These are phyloP conservation scores for Boletus patriciae DNA, from an alignment of 768 basidiomycete genomes.

Conservation along the genomic window DNA sequence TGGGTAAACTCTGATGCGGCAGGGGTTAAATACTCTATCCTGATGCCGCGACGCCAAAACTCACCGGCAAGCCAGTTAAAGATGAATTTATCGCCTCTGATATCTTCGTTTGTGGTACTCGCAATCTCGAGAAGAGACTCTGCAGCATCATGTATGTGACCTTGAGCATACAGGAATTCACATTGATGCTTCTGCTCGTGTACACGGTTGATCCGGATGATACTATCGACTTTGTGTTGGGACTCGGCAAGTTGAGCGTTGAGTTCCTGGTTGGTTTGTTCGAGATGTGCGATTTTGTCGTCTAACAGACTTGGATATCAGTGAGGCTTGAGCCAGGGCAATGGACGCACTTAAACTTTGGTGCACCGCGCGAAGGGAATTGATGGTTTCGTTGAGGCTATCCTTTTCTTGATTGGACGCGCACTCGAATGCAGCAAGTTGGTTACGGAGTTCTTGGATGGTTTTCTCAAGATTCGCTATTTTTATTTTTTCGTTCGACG, in stretches of 20 bases:
- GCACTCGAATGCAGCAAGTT: no score
- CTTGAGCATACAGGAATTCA: background rate
- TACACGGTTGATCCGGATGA: background rate
- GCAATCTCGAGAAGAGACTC: background rate
- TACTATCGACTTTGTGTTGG: background rate
- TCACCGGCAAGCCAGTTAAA: constrained; percentile 10
- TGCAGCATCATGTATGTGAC: background rate
- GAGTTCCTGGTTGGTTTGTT: background rate
- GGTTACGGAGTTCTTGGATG: background rate
- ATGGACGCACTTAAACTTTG: no score
- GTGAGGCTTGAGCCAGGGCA: no score
- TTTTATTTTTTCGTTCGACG: background rate
- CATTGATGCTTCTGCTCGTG: constrained; percentile 10
- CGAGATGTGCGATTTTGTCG: no score
- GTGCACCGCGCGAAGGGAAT: no score
- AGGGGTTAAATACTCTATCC: background rate
- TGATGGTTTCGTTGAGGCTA: no score
- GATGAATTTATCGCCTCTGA: background rate
- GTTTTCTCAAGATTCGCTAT: background rate
- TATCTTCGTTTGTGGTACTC: background rate
- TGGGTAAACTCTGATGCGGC: constrained; percentile 5
- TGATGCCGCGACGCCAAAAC: background rate
- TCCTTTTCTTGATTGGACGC: no score
- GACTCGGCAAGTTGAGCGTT: background rate
- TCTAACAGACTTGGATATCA: no score